Percentiles rank a stretch among this genome's conserved stretches.
phyloP scores from a whole-genome alignment of 176 grass and related monocot species.

The Phoenix roebelenii region DNA sequence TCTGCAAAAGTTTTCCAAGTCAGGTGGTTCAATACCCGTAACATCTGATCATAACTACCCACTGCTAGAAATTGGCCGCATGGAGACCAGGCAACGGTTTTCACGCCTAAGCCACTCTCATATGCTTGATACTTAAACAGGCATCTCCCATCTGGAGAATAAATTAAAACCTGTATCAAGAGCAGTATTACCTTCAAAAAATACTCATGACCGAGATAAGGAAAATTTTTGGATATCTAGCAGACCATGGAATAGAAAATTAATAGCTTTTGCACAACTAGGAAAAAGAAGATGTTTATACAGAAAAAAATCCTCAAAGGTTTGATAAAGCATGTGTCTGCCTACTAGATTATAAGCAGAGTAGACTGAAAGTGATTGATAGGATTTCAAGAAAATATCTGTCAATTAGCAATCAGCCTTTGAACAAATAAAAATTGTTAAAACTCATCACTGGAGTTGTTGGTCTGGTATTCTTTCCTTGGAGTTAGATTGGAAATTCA shows the following conservation, averaged over 20 bases:
- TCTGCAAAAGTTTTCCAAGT: conserved; percentile 98
- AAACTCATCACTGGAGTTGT: no score
- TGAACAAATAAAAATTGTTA: no score
- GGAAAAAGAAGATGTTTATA: not conserved
- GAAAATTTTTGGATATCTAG: not conserved
- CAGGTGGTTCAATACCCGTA: conserved; percentile 74
- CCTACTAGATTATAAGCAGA: no score
- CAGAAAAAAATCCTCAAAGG: not conserved
- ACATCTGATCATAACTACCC: conserved; percentile 88
- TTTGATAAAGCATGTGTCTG: no score
- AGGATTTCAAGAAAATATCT: no score
- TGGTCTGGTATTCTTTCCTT: no score
- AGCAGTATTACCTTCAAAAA: conserved; percentile 4
- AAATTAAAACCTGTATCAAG: conserved; percentile 64
- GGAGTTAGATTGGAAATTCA: no score
- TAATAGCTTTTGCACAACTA: not conserved
- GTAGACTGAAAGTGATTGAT: no score
- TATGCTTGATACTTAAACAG: conserved; percentile 84
- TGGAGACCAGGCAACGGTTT: conserved; percentile 91
- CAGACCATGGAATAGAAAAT: not conserved
- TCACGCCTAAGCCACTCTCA: conserved; percentile 89
- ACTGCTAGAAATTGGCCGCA: conserved; percentile 90
- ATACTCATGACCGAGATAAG: not conserved
- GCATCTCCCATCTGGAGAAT: conserved; percentile 92
- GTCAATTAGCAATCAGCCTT: no score